Evolutionary conservation across 202 grass and related monocot genomes (phyloP).

Genomic region (Zoysia matrella): DNA sequence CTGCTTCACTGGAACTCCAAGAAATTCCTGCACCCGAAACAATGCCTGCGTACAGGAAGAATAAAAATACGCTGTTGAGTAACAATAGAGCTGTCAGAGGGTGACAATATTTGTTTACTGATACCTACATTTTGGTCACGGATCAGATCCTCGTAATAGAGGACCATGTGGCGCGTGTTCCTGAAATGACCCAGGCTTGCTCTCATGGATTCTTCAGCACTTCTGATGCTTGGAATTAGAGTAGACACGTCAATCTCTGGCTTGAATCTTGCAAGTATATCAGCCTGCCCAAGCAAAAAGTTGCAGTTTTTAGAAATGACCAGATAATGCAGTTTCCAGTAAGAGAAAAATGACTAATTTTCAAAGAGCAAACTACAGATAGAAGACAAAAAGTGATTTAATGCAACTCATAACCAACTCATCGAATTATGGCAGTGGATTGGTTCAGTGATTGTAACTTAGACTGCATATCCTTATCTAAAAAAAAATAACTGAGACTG

Average conservation of each 20-base stretch:
- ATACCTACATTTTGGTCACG: constrained; percentile 55
- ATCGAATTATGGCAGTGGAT: background rate
- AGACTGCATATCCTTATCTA: no score
- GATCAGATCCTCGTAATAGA: constrained; percentile 92
- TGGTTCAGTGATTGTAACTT: constrained; percentile 13
- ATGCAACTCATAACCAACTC: background rate
- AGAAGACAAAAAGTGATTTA: background rate
- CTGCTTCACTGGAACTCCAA: no score
- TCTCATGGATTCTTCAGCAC: constrained; percentile 48
- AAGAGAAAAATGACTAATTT: background rate
- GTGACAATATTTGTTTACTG: background rate
- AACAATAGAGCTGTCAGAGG: no score
- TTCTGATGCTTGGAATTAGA: no score
- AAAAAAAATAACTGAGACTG: background rate
- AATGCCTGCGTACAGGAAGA: no score
- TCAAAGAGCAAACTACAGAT: background rate
- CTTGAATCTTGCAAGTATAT: constrained; percentile 2
- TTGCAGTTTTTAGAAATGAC: background rate
- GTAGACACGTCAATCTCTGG: no score
- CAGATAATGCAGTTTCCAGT: background rate
- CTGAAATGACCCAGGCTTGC: constrained; percentile 59
- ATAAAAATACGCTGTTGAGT: no score
- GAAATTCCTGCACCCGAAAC: no score
- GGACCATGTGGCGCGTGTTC: constrained; percentile 61
- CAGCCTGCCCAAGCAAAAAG: constrained; percentile 58